Conservation (phyloP, 1,284 basidiomycete genomes). For the Apiotrichum mycotoxinovorans region DNA sequence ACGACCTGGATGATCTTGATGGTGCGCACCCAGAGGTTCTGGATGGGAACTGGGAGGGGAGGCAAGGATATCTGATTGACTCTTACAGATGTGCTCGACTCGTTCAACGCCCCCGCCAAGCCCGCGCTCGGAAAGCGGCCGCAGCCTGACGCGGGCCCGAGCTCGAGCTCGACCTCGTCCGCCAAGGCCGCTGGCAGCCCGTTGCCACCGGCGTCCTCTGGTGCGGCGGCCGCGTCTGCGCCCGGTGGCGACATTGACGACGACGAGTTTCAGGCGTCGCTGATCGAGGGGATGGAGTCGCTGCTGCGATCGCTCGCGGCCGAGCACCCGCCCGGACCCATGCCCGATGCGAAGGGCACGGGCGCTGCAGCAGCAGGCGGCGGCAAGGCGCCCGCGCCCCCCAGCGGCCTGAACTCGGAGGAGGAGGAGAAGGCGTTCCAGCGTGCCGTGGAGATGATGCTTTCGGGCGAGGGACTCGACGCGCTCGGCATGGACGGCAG, state of each 20-base stretch:
- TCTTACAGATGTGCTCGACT: conserved; percentile 42
- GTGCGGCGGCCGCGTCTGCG: conserved; percentile 21
- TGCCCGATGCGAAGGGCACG: conserved; percentile 26
- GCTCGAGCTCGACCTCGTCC: conserved; percentile 5
- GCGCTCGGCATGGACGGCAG: conserved; percentile 48
- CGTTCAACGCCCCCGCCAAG: conserved; percentile 33
- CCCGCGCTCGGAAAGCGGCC: conserved; percentile 10
- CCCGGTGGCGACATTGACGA: conserved; percentile 48
- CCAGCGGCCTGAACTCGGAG: conserved; percentile 27
- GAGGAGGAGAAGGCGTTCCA: conserved; percentile 55
- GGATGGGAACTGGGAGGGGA: no score
- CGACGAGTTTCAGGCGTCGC: conserved; percentile 63
- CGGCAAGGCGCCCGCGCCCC: conserved; percentile 9
- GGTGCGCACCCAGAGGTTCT: conserved; percentile 35
- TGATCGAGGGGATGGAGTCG: conserved; percentile 79
- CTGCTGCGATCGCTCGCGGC: conserved; percentile 67
- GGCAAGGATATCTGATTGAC: no score
- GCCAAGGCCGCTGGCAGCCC: conserved; percentile 20
- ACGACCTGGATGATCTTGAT: conserved; percentile 45
- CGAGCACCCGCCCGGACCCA: conserved; percentile 45
- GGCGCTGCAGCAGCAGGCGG: background rate
- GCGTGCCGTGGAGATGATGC: conserved; percentile 70
- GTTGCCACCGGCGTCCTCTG: conserved; percentile 34
- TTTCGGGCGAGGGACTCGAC: conserved; percentile 63
- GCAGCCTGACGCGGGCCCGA: conserved; percentile 6